Base-by-base conservation (phyloP, 768 basidiomycete species). In the Tubosaeta sp. region DNA sequence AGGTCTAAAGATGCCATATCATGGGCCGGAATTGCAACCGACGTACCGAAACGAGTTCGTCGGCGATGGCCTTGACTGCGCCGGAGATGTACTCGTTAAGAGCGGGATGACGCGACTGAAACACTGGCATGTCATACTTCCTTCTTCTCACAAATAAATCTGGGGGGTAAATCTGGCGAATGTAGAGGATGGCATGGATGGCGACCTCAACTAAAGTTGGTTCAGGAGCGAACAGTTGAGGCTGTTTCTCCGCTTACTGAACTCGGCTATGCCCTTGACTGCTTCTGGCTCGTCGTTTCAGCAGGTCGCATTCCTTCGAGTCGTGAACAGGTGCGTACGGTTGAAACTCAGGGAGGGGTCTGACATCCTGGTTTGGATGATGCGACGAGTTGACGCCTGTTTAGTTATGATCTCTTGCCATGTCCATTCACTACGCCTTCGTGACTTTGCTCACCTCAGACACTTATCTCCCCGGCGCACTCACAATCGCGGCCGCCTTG, bases 381-480 rank as follows among this genome's bases (percentile, higher is more conserved):
- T 14, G 6, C 24, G 31, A 7, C 5, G 30, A 46, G 57, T 62
- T 63, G 55, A 63, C 30, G 42, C 31, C 39, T 55, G 51, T 62
- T 62, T 48, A 60, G 31, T 16, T 16, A 29, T 14, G 11, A 30
- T 38, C n/a, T 35, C 41, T 51, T 29, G 67, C 59, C 63, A 87
- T 87, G 86, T 76, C 82, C 70, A 51, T 62, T 74, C 75, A 74
- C 68, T 85, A 80, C 78, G 91, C 90, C 61, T 90, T 96, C 69
- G 91, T 87, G 59, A 91, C 95, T 36, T 87, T 99, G 58, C 72
- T 98, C 62, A 93, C 95, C 49, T 91, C 93, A 29, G 87, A 94
- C 66, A 76, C 78, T 24, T 99, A 99, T 73, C 84, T 98, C 46
- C 91, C 92, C 30, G 96, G 96, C 48, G 94, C 89, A 30, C 84